Base-by-base conservation (phyloP, 2,329 filamentous ascomycete species). In the Venturia effusa region DNA sequence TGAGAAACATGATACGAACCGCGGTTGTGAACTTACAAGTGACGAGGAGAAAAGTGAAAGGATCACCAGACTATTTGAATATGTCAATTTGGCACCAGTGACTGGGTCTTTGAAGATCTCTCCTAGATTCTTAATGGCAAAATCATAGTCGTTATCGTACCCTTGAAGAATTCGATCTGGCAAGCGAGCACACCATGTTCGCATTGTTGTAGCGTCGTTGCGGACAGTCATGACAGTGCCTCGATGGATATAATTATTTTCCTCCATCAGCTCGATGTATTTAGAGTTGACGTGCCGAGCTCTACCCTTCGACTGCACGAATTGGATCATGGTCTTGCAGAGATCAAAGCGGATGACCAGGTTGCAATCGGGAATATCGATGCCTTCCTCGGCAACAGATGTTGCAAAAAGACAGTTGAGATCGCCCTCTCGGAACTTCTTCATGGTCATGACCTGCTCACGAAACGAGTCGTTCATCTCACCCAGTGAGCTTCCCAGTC, bases 261-360 rank as follows among this genome's bases (percentile, higher is more conserved):
- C 71, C 71, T 97, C 92, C 2, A 90, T 73, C 89, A 99, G 92
- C 70, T 89, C 90, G 40, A 92, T 83, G 73, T 93, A 97, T 67
- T 83, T 86, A 0, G 94, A 97, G 63, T 88, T 82, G 0, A 77
- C 74, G 69, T 91, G 88, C 45, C 94, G 84, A 15, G 94, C 94
- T 63, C 94, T 84, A 0, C 94, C 94, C 67, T 91, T 84, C 17
- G 92, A 97, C 73, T 99, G 94, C 24, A 97, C 87, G 71, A 97
- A 97, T 71, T 96, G 90, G 62, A 97, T 97, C 74, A 96, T 86
- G 0, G 93, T 97, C 13, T 83, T 81, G 74, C 92, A 96, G 2
- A 96, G 82, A 71, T 97, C 91, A 70, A 97, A 99, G 1, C 92
- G 79, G 32, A 87, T 75, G 13, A 87, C 81, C n/a, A 87, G 72